These are phyloP conservation scores for Capsella rubella DNA, from an alignment of 441 rosid genomes.

Conservation along the genomic window DNA sequence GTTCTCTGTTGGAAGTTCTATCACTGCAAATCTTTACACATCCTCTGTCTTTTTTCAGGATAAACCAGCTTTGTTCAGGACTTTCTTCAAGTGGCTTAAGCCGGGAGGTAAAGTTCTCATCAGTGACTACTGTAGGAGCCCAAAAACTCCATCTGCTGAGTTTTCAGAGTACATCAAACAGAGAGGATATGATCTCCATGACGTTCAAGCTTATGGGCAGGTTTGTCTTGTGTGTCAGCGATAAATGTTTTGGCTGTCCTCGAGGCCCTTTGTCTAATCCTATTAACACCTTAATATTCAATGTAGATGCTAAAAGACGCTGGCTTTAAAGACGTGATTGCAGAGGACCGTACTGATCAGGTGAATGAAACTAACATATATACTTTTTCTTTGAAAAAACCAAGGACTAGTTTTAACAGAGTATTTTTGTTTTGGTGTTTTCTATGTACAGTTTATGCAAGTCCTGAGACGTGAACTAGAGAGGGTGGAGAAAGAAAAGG, in stretches of 20 bases:
- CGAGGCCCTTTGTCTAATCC: background rate
- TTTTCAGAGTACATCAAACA: slow-evolving; percentile 79
- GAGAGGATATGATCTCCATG: slow-evolving; percentile 98
- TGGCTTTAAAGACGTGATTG: slow-evolving; percentile 77
- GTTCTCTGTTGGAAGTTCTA: slow-evolving; percentile 1
- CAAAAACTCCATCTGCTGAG: slow-evolving; percentile 75
- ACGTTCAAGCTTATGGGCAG: slow-evolving; percentile 82
- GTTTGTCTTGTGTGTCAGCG: slow-evolving; percentile 44
- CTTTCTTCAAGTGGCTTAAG: slow-evolving; percentile 94
- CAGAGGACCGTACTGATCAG: slow-evolving; percentile 94
- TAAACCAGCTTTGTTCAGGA: slow-evolving; percentile 87
- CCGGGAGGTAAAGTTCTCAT: slow-evolving; percentile 97
- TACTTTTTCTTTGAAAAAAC: background rate
- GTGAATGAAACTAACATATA: slow-evolving; percentile 43
- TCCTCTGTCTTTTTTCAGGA: slow-evolving; percentile 55
- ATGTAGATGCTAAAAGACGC: slow-evolving; percentile 85
- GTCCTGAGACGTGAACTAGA: slow-evolving; percentile 74
- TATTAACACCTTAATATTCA: background rate
- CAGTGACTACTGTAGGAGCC: slow-evolving; percentile 84
- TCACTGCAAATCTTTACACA: slow-evolving; percentile 8
- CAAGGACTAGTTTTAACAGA: slow-evolving; percentile 1
- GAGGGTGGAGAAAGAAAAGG: slow-evolving; percentile 71
- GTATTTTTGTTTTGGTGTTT: background rate
- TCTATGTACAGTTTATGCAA: slow-evolving; percentile 61
- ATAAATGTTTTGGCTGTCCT: background rate